Base-by-base conservation (phyloP, 2,329 filamentous ascomycete species). In the Microsporum ferrugineum region DNA sequence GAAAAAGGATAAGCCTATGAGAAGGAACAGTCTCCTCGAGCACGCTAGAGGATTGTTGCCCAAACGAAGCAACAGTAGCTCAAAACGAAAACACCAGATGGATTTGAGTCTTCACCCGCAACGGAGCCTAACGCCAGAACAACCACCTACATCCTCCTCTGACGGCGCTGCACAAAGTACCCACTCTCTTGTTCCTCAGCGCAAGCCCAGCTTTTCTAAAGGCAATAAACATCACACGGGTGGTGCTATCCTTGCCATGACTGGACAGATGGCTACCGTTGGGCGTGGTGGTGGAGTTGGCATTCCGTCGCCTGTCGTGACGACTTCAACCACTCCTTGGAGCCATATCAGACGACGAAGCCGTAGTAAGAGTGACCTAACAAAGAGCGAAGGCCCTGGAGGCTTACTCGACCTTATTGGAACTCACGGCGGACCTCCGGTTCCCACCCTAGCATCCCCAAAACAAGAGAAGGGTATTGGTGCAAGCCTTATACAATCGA, bases 291-390 rank as follows among this genome's bases (percentile, higher is more conserved):
- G 82, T 39, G 87, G 86, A 4, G 77, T 88, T 62, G 77, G 79
- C 6, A 74, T 80, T 8, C 72, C 79, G 14, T 77, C 71, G 1
- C 70, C 72, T 36, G 72, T 63, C 60, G 66, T 67, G 34, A 69
- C 68, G 38, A 66, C 77, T 12, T 70, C 66, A 59, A 43, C 5
- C n/a, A 56, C 27, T 23, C 68, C 71, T 3, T 84, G 83, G 34
- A 74, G 75, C 58, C 71, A 73, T 2, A 75, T 82, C 49, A 79
- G 75, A 62, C 66, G 62, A 47, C 78, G 82, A 33, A 77, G 71
- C 45, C 75, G 83, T 65, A 85, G 82, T 69, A 79, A 77, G 67
- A 85, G 83, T 68, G 84, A 86, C 62, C 71, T 84, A 5, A 68
- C 77, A 17, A 76, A 74, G 65, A 74, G 67, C 12, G 29, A 59